Base-by-base conservation (phyloP, 108 stramenopile genomes). In the Mediolabrus comicus region DNA sequence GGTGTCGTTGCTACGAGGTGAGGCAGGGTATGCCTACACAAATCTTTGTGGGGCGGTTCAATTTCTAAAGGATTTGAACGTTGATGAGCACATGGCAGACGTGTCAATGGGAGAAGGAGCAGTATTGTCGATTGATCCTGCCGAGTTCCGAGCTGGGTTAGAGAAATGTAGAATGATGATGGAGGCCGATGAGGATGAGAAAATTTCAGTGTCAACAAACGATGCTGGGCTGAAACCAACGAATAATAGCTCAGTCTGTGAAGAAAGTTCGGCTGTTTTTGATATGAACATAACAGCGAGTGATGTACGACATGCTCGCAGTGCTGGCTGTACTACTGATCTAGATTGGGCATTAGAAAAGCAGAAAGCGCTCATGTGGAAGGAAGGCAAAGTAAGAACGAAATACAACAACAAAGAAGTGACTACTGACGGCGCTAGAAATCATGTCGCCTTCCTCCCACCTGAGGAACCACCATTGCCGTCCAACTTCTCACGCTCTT, bases 1-100 rank as follows among this genome's bases (percentile, higher is more conserved):
- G 14, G 67, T 62, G 13, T 78, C 88, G 57, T 71, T 90, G 46
- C 39, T 90, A 36, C 67, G 87, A 49, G 90, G 90, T 32, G 90
- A 94, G 72, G 84, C 88, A 25, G 92, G 90, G 43, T 95, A 95
- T 73, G 90, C 91, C 2, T 92, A 77, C 53, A 95, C 93, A 11
- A 92, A 89, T 43, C 64, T 95, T 14, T 95, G 87, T 41, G 84
- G 90, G 32, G 93, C 93, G 14, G 84, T 92, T 9, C 90, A 95
- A 65, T 95, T 92, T 68, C 61, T 95, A 22, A 83, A 71, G 27
- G 90, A 88, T 53, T 64, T 94, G 39, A 80, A 94, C 29, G 56
- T 77, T 53, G 76, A 63, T 16, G 64, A 67, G 4, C 67, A 80
- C 55, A 59, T 75, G 53, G 53, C 56, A 22, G 76, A 74, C 36